Base-by-base conservation (phyloP, 495 filamentous ascomycete species). In the Aspergillus asperescens region DNA sequence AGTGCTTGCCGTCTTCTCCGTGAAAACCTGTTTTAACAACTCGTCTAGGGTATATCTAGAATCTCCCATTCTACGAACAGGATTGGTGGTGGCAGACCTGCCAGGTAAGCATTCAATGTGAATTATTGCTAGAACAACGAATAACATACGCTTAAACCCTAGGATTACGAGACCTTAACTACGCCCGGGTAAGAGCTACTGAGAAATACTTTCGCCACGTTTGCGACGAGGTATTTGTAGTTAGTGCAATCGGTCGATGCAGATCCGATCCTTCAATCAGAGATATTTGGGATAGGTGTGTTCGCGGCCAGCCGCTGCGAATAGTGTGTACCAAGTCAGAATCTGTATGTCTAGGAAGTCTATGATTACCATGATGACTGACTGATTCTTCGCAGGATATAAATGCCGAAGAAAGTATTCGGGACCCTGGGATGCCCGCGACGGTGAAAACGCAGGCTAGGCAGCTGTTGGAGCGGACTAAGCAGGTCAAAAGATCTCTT, bases 181-280 rank as follows among this genome's bases (percentile, higher is more conserved):
- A 52, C 50, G 64, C 64, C 2, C 52, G 64, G 25, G 52, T 64
- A 3, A 53, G 62, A 7, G 59, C 61, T 0, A 67, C 66, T 0
- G 64, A 69, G 42, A 41, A 40, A 7, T 69, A 69, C 46, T 54
- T 69, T 32, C 43, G 43, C 18, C 55, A 65, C 31, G 38, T 16
- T 24, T 69, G 66, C 48, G 32, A 65, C 47, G 64, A 69, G 45
- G 56, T 69, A n/a, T 67, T 69, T 28, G 50, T 66, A 41, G 64
- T 67, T 18, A 57, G 48, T 12, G 50, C 43, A 0, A 67, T 69
- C 13, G 2, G n/a, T 8, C 58, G 65, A 9, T 58, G 55, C 24
- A 31, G 40, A 2, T 44, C 65, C 0, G 58, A 69, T 39, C 38
- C 45, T n/a, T 60, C 55, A 0, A 56, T 69, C 2, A 8, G 16